Evolutionary conservation across 2,329 filamentous ascomycete genomes (phyloP).

Genomic region (Phialocephala subalpina): DNA sequence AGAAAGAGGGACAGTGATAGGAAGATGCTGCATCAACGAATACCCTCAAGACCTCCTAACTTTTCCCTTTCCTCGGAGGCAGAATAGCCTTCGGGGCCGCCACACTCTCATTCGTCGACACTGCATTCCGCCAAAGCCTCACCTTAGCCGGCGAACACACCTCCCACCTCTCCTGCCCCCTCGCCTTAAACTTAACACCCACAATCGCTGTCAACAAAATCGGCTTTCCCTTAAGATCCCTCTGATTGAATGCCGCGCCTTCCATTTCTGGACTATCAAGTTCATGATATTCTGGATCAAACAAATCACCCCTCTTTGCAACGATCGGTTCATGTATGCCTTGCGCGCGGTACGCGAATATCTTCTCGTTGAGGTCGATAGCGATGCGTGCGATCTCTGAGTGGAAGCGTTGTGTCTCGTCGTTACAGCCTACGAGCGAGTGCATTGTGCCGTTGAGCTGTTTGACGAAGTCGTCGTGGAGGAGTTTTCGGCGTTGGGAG

Average conservation of each 20-base stretch:
- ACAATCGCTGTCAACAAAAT: slow-evolving; percentile 16
- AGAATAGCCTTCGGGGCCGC: neutral
- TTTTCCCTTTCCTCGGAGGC: neutral
- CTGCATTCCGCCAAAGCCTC: neutral
- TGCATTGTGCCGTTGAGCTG: slow-evolving; percentile 10
- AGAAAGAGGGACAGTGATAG: no score
- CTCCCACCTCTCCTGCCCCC: slow-evolving; percentile 2
- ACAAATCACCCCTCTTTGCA: neutral
- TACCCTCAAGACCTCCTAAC: neutral
- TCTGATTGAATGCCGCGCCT: neutral
- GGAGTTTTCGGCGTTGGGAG: neutral
- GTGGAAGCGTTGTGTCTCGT: slow-evolving; percentile 8
- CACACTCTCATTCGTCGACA: neutral
- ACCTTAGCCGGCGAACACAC: slow-evolving; percentile 17
- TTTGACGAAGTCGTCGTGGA: neutral
- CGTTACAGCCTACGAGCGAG: slow-evolving; percentile 7
- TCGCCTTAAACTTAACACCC: slow-evolving; percentile 5
- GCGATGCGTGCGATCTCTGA: slow-evolving; percentile 4
- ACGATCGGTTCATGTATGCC: neutral
- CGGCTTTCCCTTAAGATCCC: neutral
- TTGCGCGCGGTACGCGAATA: neutral
- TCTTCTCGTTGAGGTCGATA: slow-evolving; percentile 7
- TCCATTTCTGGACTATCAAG: neutral
- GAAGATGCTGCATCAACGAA: no score
- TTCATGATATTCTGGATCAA: neutral